A percentile compares a stretch with the other conserved stretches of the same genome.
Conservation (phyloP, 805 yeast genomes). For the Wickerhamiella musiphila region DNA sequence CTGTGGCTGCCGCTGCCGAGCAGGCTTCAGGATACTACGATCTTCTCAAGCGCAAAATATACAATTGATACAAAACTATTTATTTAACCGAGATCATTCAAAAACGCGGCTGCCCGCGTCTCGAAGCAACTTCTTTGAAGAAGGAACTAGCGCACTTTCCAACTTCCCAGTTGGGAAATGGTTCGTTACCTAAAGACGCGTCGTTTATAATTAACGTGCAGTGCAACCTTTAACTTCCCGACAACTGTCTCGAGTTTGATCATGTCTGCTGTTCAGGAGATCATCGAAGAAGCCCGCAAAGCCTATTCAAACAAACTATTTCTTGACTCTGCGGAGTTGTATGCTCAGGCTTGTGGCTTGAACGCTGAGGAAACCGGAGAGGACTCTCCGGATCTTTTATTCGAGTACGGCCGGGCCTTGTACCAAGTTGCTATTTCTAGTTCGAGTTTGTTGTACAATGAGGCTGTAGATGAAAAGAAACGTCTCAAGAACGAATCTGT, state of each 20-base stretch:
- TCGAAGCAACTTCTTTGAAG: not conserved
- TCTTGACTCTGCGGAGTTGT: conserved; percentile 50
- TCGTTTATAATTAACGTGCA: not conserved
- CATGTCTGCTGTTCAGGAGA: conserved; percentile 20
- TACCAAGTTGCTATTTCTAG: conserved; percentile 60
- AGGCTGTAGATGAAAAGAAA: conserved; percentile 14
- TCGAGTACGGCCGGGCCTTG: conserved; percentile 61
- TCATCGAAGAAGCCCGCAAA: conserved; percentile 46
- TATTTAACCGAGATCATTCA: no score
- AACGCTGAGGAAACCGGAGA: conserved; percentile 34
- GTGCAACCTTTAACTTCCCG: not conserved
- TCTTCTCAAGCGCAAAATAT: no score
- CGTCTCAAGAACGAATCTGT: conserved; percentile 6
- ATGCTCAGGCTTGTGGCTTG: conserved; percentile 55
- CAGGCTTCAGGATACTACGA: no score
- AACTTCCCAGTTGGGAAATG: not conserved
- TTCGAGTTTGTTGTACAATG: conserved; percentile 60
- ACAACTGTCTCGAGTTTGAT: not conserved
- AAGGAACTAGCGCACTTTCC: not conserved
- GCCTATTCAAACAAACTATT: conserved; percentile 46
- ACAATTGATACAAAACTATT: no score
- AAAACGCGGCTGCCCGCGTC: conserved; percentile 13
- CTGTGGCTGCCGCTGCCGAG: no score
- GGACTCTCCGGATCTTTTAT: conserved; percentile 58
- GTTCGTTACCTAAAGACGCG: not conserved